Conservation (phyloP, 2,329 filamentous ascomycete species). For the Monilinia polystroma region DNA sequence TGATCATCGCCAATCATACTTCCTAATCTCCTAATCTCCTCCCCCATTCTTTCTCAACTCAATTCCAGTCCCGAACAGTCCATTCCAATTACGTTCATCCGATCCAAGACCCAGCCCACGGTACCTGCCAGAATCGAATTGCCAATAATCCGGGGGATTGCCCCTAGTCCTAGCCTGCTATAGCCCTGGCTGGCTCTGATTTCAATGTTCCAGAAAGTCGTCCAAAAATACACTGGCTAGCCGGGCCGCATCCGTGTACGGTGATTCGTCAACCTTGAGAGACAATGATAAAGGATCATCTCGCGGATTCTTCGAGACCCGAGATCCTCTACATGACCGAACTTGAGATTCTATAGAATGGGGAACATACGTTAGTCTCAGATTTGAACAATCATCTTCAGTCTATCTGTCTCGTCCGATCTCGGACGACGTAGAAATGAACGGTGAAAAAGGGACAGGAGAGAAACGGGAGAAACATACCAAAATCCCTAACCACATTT, state of each 20-base stretch:
- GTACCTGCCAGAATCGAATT: conserved; percentile 8
- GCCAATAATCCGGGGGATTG: conserved; percentile 16
- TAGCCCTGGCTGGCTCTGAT: background rate
- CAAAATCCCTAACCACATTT: conserved; percentile 31
- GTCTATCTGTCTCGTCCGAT: background rate
- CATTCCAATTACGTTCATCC: conserved; percentile 8
- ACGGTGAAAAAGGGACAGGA: background rate
- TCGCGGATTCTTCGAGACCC: conserved; percentile 21
- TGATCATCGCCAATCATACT: conserved; percentile 7
- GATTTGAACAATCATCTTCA: background rate
- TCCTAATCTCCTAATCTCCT: background rate
- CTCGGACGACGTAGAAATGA: background rate
- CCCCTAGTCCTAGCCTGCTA: conserved; percentile 2
- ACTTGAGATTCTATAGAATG: conserved; percentile 31
- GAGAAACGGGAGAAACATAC: conserved; percentile 28
- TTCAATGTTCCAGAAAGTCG: conserved; percentile 37
- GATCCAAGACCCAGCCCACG: conserved; percentile 16
- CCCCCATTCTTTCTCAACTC: background rate
- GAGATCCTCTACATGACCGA: conserved; percentile 28
- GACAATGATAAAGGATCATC: conserved; percentile 18
- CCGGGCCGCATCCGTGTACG: conserved; percentile 36
- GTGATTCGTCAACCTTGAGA: conserved; percentile 24
- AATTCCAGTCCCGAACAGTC: background rate
- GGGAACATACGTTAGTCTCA: conserved; percentile 27
- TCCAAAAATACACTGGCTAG: conserved; percentile 38